Evolutionary conservation across 2,329 filamentous ascomycete species (phyloP).

Genomic region (Ophiostoma himal-ulmi): DNA sequence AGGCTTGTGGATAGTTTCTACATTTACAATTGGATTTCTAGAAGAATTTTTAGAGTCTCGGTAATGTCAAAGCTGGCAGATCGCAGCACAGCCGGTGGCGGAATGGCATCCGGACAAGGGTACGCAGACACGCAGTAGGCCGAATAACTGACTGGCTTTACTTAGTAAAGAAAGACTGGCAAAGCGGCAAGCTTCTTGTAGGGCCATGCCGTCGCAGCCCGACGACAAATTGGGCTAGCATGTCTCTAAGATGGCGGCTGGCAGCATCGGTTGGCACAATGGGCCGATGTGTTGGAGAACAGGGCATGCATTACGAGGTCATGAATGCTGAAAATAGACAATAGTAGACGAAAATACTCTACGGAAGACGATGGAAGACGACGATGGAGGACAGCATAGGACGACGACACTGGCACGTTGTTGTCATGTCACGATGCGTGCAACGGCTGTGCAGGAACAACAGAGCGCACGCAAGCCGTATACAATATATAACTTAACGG

Average conservation of each 20-base stretch:
- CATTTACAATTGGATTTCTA: background rate
- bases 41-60: background rate
- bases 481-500: background rate
- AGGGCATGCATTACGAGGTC: background rate
- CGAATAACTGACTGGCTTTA: background rate
- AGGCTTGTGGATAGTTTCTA: background rate
- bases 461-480: background rate
- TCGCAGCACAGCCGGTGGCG: background rate
- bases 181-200: background rate
- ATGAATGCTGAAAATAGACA: background rate
- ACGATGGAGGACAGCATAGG: background rate
- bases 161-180: background rate
- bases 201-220: background rate
- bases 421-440: background rate
- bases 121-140: background rate
- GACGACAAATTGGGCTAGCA: background rate
- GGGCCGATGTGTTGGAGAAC: background rate
- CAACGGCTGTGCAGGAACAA: background rate
- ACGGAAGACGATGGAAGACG: background rate
- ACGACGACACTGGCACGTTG: background rate
- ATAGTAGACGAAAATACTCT: background rate
- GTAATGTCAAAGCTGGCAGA: background rate
- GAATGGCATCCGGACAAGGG: background rate
- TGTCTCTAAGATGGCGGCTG: too few species aligned
- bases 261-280: too few species aligned